phyloP scores from a whole-genome alignment of 768 basidiomycete species.

The Mycena galopus region DNA sequence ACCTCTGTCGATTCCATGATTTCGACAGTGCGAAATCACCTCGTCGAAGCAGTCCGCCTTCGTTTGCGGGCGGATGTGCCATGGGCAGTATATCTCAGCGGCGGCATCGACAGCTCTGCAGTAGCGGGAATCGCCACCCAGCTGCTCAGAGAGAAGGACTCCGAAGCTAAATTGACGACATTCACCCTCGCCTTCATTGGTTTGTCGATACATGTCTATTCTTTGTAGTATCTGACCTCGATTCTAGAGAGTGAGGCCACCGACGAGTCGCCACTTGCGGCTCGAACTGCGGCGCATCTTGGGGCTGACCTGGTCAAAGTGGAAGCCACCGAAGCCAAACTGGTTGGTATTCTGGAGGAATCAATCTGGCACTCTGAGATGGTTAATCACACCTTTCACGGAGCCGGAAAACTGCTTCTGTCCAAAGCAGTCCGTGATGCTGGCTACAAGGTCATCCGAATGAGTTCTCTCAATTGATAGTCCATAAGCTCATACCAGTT shows the following conservation, averaged over 20 bases:
- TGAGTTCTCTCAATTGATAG: background rate
- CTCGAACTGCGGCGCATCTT: conserved; percentile 23
- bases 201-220: background rate
- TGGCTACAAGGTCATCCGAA: conserved; percentile 31
- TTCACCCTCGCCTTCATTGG: conserved; percentile 26
- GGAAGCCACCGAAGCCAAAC: conserved; percentile 6
- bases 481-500: background rate
- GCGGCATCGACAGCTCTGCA: conserved; percentile 31
- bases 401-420: conserved; percentile 32
- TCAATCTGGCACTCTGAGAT: conserved; percentile 34
- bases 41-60: conserved; percentile 30
- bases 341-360: conserved; percentile 30
- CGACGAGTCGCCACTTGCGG: no score
- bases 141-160: conserved; percentile 25
- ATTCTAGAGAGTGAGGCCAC: conserved; percentile 22
- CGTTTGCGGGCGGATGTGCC: no score
- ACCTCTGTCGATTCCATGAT: conserved; percentile 24
- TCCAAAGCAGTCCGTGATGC: conserved; percentile 18
- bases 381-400: conserved; percentile 27
- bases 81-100: conserved; percentile 28
- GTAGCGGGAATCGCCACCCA: conserved; percentile 27
- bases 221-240: background rate
- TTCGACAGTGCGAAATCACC: conserved; percentile 5
- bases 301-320: conserved; percentile 30
- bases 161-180: conserved; percentile 15